Base-by-base conservation (phyloP, 1,284 basidiomycete species). In the Anthracocystis panici-leucophaei region DNA sequence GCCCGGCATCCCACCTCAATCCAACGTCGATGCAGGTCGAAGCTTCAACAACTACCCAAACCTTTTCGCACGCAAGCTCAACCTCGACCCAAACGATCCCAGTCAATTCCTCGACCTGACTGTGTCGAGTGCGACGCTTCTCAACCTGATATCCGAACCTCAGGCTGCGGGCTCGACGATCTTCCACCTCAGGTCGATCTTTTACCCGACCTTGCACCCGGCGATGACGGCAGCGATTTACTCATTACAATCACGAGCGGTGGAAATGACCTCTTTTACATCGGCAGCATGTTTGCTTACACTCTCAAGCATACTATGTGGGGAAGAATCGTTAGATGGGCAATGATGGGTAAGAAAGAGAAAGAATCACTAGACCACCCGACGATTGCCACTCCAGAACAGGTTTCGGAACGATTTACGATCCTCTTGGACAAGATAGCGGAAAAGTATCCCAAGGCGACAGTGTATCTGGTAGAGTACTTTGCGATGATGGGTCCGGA, bases 201-300 rank as follows among this genome's bases (percentile, higher is more conserved):
- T 10, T 42, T 64, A 1, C 57, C 60, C 3, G 20, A 20, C 7
- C 54, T 59, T 0, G 23, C 35, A 5, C 33, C 42, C 1, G 57
- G 52, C 6, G 57, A 65, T 14, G 48, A 55, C 29, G 60, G 57
- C 25, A 53, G 57, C n/a, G 56, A 64, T n/a, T 14, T 54, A n/a
- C 40, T 65, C 18, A 50, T 70, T 10, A 70, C 67, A 1, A 38
- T 70, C 9, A 70, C 67, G 0, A 61, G 61, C 14, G 61, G 67
- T 5, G 67, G 67, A 1, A 70, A 70, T 33, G 67, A 70, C 49
- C 51, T 70, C 52, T 70, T 65, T 29, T 70, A 70, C 44, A 70
- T 70, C 33, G 67, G 67, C 9, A 46, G 40, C 41, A 70, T 70
- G 67, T 70, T 70, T 16, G 61, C 20, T 21, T 48, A 41, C 21